Base-by-base conservation (phyloP, 2,329 filamentous ascomycete species). In the Aspergillus versicolor region DNA sequence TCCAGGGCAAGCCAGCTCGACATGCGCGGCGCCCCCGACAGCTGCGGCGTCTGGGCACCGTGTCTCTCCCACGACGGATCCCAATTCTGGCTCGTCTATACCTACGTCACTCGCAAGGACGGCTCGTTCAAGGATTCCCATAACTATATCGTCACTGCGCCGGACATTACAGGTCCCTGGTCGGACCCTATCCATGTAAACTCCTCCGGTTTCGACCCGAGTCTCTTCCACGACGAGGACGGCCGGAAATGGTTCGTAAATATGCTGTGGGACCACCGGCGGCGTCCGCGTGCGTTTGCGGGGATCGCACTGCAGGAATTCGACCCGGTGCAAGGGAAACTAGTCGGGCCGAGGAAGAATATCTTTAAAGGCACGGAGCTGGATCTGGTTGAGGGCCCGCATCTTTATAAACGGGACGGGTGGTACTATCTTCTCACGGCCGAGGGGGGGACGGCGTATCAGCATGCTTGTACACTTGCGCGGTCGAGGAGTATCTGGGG, bases 71-170 rank as follows among this genome's bases (percentile, higher is more conserved):
- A 79, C 27, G 73, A 77, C 34, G 66, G 79, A 2, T 75, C 74
- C 0, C 71, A 62, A 1, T 81, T 82, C 53, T 82, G 79, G 43
- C 27, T 55, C 58, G 73, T 81, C 17, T 75, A 74, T 3, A 78
- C 76, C 0, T 65, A 75, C 9, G 73, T 78, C 15, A 88, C 87
- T 73, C 83, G 85, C 61, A 87, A 87, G 67, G 85, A 88, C 62
- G 85, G 85, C 12, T 83, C 81, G 2, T 87, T 86, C 77, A 58
- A 54, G n/a, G 51, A 54, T 86, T 85, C 67, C 84, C 87, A 63
- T 27, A 79, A 82, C 1, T 84, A 82, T 61, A 88, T 57, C 22
- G 81, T 88, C 52, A 81, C 67, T 34, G 78, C 82, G 1, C 72
- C 78, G 0, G 63, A 57, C 6, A 64, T 65, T 13, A 38, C 56